Conservation (phyloP, 257 asterid genomes). For the Solanum arcanum region DNA sequence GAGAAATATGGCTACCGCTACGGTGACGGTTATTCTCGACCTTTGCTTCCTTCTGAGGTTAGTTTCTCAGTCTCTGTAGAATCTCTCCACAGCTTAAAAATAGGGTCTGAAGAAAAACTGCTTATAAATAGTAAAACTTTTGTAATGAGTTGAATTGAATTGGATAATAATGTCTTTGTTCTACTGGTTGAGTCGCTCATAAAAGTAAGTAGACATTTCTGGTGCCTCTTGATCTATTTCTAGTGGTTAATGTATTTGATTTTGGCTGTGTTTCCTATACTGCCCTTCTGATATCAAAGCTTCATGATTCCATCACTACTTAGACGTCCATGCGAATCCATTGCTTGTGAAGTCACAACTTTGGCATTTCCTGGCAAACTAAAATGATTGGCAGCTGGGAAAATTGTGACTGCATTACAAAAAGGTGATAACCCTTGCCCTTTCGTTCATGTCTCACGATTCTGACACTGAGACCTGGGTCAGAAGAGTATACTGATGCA, state of each 20-base stretch:
- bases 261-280: background rate
- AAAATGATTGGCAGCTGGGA: background rate
- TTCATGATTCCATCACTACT: background rate
- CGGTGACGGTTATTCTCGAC: conserved; percentile 42
- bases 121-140: background rate
- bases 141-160: background rate
- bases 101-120: background rate
- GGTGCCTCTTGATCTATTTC: background rate
- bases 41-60: conserved; percentile 92
- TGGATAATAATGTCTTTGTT: background rate
- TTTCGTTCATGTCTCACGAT: background rate
- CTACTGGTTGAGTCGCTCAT: background rate
- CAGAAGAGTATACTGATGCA: background rate
- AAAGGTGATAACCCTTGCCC: background rate
- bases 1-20: conserved; percentile 76
- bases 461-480: background rate
- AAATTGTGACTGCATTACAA: background rate
- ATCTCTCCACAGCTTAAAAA: background rate
- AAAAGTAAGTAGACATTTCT: background rate
- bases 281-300: background rate
- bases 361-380: background rate
- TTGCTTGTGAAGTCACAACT: background rate
- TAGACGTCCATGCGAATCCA: background rate
- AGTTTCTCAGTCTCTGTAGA: background rate
- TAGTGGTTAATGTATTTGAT: background rate